A percentile compares a stretch with the other conserved stretches of the same genome.
Conservation (phyloP, 2,329 filamentous ascomycete genomes). For the Geosmithia morbida region DNA sequence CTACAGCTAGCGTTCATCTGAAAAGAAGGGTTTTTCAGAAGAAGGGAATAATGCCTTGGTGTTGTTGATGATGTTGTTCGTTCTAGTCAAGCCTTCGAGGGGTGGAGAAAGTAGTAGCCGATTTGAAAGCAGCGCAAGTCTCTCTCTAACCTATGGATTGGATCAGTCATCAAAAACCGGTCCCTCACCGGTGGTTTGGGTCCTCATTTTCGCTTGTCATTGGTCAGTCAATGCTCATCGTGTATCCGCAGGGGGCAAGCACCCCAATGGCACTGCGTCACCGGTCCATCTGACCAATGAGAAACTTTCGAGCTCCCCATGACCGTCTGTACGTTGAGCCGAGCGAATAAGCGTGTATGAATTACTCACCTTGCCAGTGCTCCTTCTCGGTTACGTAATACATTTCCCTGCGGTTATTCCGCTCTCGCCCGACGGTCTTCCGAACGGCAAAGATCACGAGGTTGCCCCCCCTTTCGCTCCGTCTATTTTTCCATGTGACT, state of each 20-base stretch:
- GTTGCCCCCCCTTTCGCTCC: not conserved
- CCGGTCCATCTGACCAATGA: not conserved
- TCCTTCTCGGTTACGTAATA: not conserved
- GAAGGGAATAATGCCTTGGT: not conserved
- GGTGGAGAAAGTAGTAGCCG: not conserved
- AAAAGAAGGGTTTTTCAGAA: not conserved
- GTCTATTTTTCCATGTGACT: not conserved
- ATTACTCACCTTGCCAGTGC: constrained; percentile 15
- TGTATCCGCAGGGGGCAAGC: not conserved
- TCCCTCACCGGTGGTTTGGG: not conserved
- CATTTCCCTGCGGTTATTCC: not conserved
- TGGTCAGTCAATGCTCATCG: not conserved
- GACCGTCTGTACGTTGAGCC: constrained; percentile 3
- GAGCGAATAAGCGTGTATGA: constrained; percentile 14
- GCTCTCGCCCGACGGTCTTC: not conserved
- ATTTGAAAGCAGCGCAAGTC: not conserved
- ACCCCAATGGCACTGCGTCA: not conserved
- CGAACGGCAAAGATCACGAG: not conserved
- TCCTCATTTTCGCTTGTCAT: not conserved
- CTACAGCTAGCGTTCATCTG: constrained; percentile 2
- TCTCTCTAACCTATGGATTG: not conserved
- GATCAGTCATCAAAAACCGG: not conserved
- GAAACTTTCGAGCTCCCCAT: not conserved
- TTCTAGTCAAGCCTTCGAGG: not conserved
- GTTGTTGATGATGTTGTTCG: not conserved